Evolutionary conservation across 495 filamentous ascomycete species (phyloP), one percentile per base, ranked within the genome.

Genomic region (Penicillium silybi): DNA sequence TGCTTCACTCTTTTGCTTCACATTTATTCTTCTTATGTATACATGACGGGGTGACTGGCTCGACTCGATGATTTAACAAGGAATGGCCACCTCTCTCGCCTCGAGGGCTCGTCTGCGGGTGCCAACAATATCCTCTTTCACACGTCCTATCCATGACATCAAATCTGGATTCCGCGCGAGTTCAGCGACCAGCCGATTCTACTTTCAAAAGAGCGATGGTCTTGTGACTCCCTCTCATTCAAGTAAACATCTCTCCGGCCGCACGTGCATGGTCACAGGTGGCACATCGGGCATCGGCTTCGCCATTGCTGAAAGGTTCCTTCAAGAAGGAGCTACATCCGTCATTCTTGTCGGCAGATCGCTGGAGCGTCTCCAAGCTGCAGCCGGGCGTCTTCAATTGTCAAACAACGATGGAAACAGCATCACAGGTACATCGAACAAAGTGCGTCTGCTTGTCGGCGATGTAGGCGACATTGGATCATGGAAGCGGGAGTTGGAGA

Each of bases 251-350:
- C 69, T 81, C 27, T 44, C 58, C 15, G 70, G 69, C 32, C 75
- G 77, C 46, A 75, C 64, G 42, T 77, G 70, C 52, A 66, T 88
- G 60, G 76, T 88, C 52, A 87, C 83, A 5, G 85, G 85, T 22
- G 82, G 76, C 0, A 80, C 80, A 17, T 80, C 82, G 6, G 85
- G 85, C 0, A 86, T 88, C 52, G 85, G 85, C n/a, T 73, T 73
- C 43, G 73, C 80, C 19, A 89, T 92, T 53, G 88, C 89, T 4
- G 64, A 70, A 18, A 70, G 80, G 3, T 87, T 93, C 59, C 81
- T 87, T 13, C 58, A 59, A 20, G 77, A 88, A 48, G 86, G 85
- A 18, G 83, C 79, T 25, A 66, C 54, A 1, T 77, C 77, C 22
- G 47, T 78, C 46, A 73, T 84, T 2, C 72, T 90, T 0, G 66